Evolutionary conservation across 2,329 filamentous ascomycete genomes (phyloP), one percentile per base, ranked within the genome.

Genomic region (Dothistroma pini): DNA sequence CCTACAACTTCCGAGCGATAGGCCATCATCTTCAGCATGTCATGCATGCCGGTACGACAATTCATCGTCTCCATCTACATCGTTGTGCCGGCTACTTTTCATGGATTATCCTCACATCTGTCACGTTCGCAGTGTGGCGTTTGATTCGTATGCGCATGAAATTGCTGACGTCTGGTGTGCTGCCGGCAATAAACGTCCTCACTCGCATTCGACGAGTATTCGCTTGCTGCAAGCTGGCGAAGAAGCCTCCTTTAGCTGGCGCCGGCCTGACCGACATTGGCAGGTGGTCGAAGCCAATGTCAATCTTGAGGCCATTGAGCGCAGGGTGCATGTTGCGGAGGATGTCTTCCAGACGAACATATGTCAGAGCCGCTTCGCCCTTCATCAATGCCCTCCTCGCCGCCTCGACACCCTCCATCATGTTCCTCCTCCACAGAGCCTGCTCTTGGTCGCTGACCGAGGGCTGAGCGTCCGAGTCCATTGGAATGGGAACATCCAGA

Each of bases 321-420:
- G 25, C 32, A 4, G 66, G 63, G 41, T 64, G 59, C 9, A 66
- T 52, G 31, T 65, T 57, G 22, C 61, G 53, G 21, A 65, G 60
- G 25, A 68, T 56, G 47, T 68, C 64, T 44, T 63, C 56, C 22
- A 66, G 54, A 21, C 64, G 60, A 31, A 68, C 66, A 34, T 66
- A 68, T 25, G 64, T 64, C n/a, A 68, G 48, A 9, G 55, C 47
- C 14, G 61, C 54, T n/a, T 59, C 49, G 31, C 62, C 60, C 1
- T 59, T 29, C 22, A 9, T 51, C 21, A 51, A 14, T 9, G 48
- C 48, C 21, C 29, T 25, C 19, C 11, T 31, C 48, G 21, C 22
- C 48, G 21, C 48, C 2, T 12, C 21, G 16, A 51, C 14, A 31
- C 41, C 41, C 16, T 16, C 41, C 14, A n/a, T 14, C 41, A 44